Conservation (phyloP, 805 yeast genomes). For the Cyberlindnera euphorbiiphila region DNA sequence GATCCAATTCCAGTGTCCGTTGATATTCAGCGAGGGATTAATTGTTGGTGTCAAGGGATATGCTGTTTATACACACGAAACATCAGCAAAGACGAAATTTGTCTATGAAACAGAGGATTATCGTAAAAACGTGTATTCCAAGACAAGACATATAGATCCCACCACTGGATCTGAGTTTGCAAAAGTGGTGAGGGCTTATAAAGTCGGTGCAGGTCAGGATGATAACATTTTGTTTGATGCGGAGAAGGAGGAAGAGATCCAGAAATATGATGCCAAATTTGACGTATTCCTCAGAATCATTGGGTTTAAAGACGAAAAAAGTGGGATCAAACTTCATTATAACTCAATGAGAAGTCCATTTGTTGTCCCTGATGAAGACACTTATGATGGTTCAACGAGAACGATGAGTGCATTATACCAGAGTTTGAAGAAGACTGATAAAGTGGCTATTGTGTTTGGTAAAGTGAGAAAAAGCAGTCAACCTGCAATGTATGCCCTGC, state of each 20-base stretch:
- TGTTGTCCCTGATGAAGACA: constrained; percentile 62
- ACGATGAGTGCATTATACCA: constrained; percentile 68
- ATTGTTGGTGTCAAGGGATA: constrained; percentile 71
- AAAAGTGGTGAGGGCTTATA: constrained; percentile 35
- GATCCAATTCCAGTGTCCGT: constrained; percentile 55
- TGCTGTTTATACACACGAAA: constrained; percentile 54
- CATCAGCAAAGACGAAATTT: constrained; percentile 43
- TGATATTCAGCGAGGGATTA: constrained; percentile 52
- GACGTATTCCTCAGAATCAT: constrained; percentile 57
- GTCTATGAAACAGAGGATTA: constrained; percentile 53
- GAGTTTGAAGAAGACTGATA: constrained; percentile 45
- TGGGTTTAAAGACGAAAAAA: constrained; percentile 54
- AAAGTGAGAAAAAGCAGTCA: constrained; percentile 47
- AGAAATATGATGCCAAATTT: constrained; percentile 30
- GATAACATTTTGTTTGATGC: constrained; percentile 38
- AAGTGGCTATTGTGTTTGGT: constrained; percentile 74
- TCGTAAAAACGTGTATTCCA: constrained; percentile 48
- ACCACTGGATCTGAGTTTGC: constrained; percentile 42
- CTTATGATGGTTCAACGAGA: constrained; percentile 55
- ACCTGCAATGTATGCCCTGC: constrained; percentile 56
- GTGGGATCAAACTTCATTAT: constrained; percentile 46
- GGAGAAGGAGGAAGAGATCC: constrained; percentile 34
- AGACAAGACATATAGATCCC: constrained; percentile 36
- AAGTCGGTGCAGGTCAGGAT: constrained; percentile 37
- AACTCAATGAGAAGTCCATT: constrained; percentile 54